Conservation (phyloP, 2,329 filamentous ascomycete genomes). For the Fusarium globosum region DNA sequence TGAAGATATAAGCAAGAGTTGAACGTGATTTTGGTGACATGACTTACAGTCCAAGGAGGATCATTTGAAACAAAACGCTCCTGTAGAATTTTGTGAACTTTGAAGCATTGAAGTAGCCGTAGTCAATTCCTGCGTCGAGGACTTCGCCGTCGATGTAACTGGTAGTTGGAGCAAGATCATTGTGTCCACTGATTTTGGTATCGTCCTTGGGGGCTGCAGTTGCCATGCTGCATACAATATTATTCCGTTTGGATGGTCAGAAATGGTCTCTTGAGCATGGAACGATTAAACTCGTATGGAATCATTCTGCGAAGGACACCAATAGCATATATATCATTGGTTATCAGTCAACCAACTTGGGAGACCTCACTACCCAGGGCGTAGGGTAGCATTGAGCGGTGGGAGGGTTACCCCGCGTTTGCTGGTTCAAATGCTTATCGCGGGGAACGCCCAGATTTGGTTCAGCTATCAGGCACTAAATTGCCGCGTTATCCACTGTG, state of each 20-base stretch:
- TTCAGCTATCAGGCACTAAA: not conserved
- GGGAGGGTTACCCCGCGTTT: not conserved
- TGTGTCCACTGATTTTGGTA: not conserved
- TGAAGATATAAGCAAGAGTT: too few relatives aligned
- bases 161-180: not conserved
- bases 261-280: not conserved
- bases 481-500: not conserved
- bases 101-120: not conserved
- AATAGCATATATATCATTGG: not conserved
- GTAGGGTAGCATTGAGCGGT: not conserved
- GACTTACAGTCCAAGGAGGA: not conserved
- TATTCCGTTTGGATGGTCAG: too few relatives aligned
- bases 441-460: not conserved
- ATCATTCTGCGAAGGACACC: too few relatives aligned
- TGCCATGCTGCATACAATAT: not conserved
- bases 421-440: not conserved
- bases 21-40: too few relatives aligned
- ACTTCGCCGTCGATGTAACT: not conserved
- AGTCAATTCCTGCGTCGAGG: not conserved
- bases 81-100: not conserved
- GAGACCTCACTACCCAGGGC: not conserved
- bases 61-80: conserved; percentile 1
- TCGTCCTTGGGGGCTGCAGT: not conserved
- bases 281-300: not conserved
- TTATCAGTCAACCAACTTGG: accelerated